Conservation (phyloP, 805 yeast genomes). For the Candida anglica region DNA sequence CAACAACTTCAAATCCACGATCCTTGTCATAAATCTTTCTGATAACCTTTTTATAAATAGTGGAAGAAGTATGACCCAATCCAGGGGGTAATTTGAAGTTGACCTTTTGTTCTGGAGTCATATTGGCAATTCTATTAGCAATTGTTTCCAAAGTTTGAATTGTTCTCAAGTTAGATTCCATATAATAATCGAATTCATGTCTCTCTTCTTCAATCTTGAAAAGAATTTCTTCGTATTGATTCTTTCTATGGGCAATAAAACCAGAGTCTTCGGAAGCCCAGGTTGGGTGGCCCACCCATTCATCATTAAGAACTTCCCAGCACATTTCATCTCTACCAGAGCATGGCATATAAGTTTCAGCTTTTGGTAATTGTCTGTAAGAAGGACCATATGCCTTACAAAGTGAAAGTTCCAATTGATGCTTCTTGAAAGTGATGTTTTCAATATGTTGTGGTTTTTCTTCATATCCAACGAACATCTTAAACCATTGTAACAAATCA, state of each 20-base stretch:
- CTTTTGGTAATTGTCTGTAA: conserved; percentile 85
- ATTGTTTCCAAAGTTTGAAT: conserved; percentile 94
- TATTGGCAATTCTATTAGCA: conserved; percentile 87
- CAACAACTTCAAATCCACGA: conserved; percentile 93
- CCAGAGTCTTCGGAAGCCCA: conserved; percentile 99
- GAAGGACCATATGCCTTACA: conserved; percentile 97
- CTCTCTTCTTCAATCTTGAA: conserved; percentile 97
- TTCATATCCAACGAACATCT: conserved; percentile 82
- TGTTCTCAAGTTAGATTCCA: conserved; percentile 92
- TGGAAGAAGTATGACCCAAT: conserved; percentile 83
- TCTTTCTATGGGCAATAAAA: conserved; percentile 96
- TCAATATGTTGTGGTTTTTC: conserved; percentile 85
- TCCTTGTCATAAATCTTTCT: conserved; percentile 91
- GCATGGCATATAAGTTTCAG: conserved; percentile 95
- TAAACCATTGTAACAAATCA: conserved; percentile 88
- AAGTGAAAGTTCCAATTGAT: conserved; percentile 80
- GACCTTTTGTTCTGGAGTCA: conserved; percentile 87
- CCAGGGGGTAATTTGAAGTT: conserved; percentile 87
- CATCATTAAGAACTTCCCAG: conserved; percentile 97
- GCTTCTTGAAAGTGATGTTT: conserved; percentile 83
- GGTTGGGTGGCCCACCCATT: conserved; percentile 99
- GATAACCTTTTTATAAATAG: conserved; percentile 90
- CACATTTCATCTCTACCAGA: conserved; percentile 99
- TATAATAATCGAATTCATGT: conserved; percentile 92
- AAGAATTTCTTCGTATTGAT: conserved; percentile 93